Base-by-base conservation (phyloP, 441 rosid species). In the Syzygium malaccense region DNA sequence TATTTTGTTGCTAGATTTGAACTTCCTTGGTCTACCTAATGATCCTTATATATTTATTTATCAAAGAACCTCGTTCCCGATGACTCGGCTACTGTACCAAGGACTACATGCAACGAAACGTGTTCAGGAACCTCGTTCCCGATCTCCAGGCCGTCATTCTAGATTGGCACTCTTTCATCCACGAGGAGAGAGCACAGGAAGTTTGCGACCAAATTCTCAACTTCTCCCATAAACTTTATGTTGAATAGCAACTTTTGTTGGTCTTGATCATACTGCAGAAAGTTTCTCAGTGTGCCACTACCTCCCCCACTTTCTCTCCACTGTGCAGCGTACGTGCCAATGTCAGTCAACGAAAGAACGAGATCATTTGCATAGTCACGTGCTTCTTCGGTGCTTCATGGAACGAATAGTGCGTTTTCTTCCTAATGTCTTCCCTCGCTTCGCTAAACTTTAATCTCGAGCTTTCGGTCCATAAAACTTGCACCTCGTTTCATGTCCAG, bases 121-220 rank as follows among this genome's bases (percentile, higher is more conserved):
- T 84, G 17, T 92, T 92, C 89, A 91, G 88, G 89, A 86, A 89
- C 66, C 23, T 89, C 45, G 92, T 93, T 56, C 95, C 94, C 8
- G 83, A 93, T 53, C 94, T 92, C 32, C 90, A 94, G 86, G 92
- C 91, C 48, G 92, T 91, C 78, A 86, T 94, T 85, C 90, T 92
- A 48, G 94, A 92, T 37, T 92, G 91, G 83, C 95, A 92, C 88
- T 91, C 91, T 91, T 93, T 90, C 68, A 91, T 93, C 85, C 92
- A 91, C 4, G 88, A 89, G 88, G 96, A 95, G 92, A 94, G 86
- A 91, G 89, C 91, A 25, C 88, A 91, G 54, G 18, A 89, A 87
- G 92, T 92, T 45, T 95, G 94, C 0, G 87, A 92, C 53, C 94
- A 96, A 91, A 95, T 95, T 54, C 92, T 94, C 84, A 89, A 92